These are phyloP conservation scores for Candida sanyaensis DNA, from an alignment of 1,139 yeast genomes.

Conservation along the genomic window DNA sequence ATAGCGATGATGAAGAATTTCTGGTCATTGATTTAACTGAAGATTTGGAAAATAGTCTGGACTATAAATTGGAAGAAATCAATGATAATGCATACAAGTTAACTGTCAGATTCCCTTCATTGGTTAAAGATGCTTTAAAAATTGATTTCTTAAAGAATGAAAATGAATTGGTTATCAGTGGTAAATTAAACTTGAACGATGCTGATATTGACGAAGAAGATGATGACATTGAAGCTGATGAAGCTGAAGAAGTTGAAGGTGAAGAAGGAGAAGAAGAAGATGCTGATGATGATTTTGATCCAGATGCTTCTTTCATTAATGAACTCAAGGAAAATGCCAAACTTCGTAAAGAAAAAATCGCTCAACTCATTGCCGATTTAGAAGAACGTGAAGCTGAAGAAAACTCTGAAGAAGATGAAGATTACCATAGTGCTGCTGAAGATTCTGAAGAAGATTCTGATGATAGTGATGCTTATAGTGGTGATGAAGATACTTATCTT, in stretches of 20 bases:
- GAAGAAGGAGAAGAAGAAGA: slow-evolving; percentile 33
- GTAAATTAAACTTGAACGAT: slow-evolving; percentile 41
- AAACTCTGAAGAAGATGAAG: slow-evolving; percentile 36
- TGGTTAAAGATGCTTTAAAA: slow-evolving; percentile 44
- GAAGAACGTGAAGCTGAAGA: slow-evolving; percentile 22
- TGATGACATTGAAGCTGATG: slow-evolving; percentile 15
- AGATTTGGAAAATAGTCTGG: slow-evolving; percentile 47
- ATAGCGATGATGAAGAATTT: slow-evolving; percentile 39
- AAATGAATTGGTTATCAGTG: slow-evolving; percentile 45
- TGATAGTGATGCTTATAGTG: slow-evolving; percentile 20
- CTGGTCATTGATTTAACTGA: slow-evolving; percentile 44
- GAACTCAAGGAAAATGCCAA: slow-evolving; percentile 23
- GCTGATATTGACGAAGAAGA: slow-evolving; percentile 16
- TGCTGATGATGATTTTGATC: slow-evolving; percentile 19
- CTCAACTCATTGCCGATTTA: slow-evolving; percentile 9
- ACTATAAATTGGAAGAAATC: slow-evolving; percentile 44
- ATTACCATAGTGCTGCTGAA: slow-evolving; percentile 41
- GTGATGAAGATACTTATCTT: too few species aligned
- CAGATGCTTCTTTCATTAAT: slow-evolving; percentile 21
- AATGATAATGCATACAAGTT: slow-evolving; percentile 45
- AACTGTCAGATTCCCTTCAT: slow-evolving; percentile 45
- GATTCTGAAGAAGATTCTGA: slow-evolving; percentile 22
- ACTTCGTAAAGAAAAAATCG: slow-evolving; percentile 23
- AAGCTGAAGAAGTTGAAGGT: slow-evolving; percentile 15
- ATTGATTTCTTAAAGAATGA: slow-evolving; percentile 44